Conservation (phyloP, 208 protist species). For the Acanthamoeba polyphaga region DNA sequence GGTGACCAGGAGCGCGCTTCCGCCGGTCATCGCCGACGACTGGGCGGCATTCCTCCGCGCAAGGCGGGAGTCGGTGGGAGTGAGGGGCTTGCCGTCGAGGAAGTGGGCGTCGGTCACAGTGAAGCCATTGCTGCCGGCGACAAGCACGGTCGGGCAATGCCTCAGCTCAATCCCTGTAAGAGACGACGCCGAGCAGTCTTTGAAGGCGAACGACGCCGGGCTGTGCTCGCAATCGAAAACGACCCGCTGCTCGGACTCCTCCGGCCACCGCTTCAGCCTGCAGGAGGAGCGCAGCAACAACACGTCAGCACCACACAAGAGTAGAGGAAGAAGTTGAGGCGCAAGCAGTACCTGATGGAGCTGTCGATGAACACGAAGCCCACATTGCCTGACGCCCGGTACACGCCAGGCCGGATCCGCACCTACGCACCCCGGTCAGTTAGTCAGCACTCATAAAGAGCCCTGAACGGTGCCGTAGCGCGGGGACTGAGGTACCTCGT, state of each 20-base stretch:
- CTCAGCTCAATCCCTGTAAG: background rate
- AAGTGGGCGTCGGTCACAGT: background rate
- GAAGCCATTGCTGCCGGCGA: background rate
- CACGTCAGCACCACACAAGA: background rate
- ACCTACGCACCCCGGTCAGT: background rate
- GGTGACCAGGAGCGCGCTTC: slow-evolving; percentile 10
- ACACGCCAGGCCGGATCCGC: background rate
- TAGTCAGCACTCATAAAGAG: background rate
- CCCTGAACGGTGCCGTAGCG: background rate
- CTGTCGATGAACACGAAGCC: slow-evolving; percentile 52
- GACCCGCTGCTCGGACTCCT: background rate
- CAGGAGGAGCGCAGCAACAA: background rate
- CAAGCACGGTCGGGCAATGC: background rate
- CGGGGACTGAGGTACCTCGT: background rate
- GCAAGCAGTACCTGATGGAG: background rate
- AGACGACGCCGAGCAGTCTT: slow-evolving; percentile 35
- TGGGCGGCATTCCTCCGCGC: background rate
- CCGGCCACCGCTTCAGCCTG: slow-evolving; percentile 55
- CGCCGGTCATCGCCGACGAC: background rate
- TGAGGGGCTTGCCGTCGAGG: background rate
- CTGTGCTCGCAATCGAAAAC: slow-evolving; percentile 59
- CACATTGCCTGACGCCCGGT: background rate
- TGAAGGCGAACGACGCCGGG: slow-evolving; percentile 19
- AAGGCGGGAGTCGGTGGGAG: background rate
- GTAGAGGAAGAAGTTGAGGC: background rate